phyloP scores from a whole-genome alignment of 2,329 filamentous ascomycete species.

The Arthrobotrys musiformis region DNA sequence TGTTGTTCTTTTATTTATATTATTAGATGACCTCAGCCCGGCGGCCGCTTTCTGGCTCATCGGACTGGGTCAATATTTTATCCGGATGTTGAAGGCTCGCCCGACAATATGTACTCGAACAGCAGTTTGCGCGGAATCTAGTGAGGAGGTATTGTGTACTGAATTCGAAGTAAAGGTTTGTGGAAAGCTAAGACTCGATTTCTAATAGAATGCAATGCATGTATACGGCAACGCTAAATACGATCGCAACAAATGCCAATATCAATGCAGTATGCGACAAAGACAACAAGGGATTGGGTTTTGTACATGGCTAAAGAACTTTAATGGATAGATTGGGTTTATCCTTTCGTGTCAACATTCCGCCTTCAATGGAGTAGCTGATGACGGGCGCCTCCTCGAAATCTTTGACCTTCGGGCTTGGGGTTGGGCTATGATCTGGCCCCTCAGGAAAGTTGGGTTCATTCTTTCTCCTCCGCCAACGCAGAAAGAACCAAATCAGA shows the following conservation, averaged over 20 bases:
- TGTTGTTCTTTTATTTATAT: too few species aligned
- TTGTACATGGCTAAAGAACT: background rate
- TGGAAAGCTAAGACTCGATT: background rate
- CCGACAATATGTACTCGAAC: too few species aligned
- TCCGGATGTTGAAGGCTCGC: too few species aligned
- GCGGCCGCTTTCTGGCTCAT: too few species aligned
- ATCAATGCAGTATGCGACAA: background rate
- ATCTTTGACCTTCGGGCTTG: slow-evolving; percentile 22
- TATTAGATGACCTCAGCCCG: too few species aligned
- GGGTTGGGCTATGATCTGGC: slow-evolving; percentile 32
- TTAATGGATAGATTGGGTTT: slow-evolving; percentile 7
- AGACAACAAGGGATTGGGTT: background rate
- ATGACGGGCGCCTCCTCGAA: slow-evolving; percentile 27
- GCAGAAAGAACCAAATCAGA: slow-evolving; percentile 1
- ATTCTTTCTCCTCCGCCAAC: slow-evolving; percentile 22
- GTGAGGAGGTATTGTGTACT: too few species aligned
- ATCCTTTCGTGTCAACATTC: slow-evolving; percentile 29
- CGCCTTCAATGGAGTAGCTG: slow-evolving; percentile 34
- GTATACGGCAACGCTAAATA: background rate
- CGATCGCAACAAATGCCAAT: background rate
- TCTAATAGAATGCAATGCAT: background rate
- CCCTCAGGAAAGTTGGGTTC: slow-evolving; percentile 33
- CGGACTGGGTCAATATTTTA: too few species aligned
- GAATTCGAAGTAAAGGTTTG: background rate
- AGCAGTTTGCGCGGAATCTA: too few species aligned